phyloP scores from a whole-genome alignment of 306 rosid species.

The Begonia fuchsioides region DNA sequence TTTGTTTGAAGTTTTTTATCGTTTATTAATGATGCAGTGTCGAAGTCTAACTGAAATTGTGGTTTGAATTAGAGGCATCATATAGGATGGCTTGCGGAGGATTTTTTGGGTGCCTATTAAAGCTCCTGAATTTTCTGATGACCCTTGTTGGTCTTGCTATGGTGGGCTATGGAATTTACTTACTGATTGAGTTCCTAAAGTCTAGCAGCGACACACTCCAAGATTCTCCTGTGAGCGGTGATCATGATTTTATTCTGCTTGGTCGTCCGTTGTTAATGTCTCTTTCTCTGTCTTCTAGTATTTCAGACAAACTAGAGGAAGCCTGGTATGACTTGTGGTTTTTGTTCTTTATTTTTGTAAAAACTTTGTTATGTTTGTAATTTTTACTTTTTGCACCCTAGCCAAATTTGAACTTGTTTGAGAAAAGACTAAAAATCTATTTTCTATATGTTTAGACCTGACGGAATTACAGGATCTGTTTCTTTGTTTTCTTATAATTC shows the following conservation, averaged over 20 bases:
- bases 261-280: constrained; percentile 77
- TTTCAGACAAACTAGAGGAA: constrained; percentile 49
- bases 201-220: constrained; percentile 14
- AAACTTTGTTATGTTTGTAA: not conserved
- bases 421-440: not conserved
- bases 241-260: constrained; percentile 34
- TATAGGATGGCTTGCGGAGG: constrained; percentile 84
- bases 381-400: not conserved
- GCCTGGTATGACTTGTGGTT: constrained; percentile 53
- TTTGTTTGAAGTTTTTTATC: not conserved
- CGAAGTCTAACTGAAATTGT: constrained; percentile 15
- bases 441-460: not conserved
- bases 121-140: constrained; percentile 70
- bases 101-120: constrained; percentile 74
- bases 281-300: constrained; percentile 30
- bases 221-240: constrained; percentile 21
- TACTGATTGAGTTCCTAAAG: constrained; percentile 42
- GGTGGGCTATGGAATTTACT: constrained; percentile 86
- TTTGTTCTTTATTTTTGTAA: not conserved
- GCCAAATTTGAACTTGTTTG: not conserved
- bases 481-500: too few relatives aligned
- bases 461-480: not conserved
- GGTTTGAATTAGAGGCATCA: constrained; percentile 13
- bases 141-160: constrained; percentile 69
- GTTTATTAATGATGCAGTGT: constrained; percentile 10